These are phyloP conservation scores for Chytridiales sp. DNA, from an alignment of 371 early-diverging fungal genomes.

Conservation along the genomic window DNA sequence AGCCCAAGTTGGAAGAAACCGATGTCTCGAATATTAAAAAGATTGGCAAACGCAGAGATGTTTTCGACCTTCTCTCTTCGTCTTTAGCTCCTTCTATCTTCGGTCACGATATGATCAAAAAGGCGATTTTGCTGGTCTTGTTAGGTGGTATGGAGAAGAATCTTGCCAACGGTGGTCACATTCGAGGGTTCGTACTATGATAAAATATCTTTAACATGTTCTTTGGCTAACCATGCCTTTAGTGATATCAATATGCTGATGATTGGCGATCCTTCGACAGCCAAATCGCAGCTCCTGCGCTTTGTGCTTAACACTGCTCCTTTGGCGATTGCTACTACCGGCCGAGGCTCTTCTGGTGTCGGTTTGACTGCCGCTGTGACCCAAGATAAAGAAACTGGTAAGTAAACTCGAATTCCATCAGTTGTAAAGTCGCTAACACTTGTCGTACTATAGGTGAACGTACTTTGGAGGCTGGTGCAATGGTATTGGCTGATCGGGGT, in stretches of 20 bases:
- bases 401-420: neutral
- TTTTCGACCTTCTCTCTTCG: conserved; percentile 79
- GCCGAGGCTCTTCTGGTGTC: conserved; percentile 98
- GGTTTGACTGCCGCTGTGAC: conserved; percentile 99
- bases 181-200: conserved; percentile 75
- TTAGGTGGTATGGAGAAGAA: conserved; percentile 97
- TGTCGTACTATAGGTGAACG: conserved; percentile 90
- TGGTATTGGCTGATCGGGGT: conserved; percentile 99
- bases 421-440: conserved; percentile 43
- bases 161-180: conserved; percentile 89
- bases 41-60: conserved; percentile 65
- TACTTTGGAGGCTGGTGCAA: conserved; percentile 99
- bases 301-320: conserved; percentile 90
- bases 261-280: conserved; percentile 98
- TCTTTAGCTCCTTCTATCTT: conserved; percentile 74
- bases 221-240: conserved; percentile 31
- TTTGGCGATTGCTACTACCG: conserved; percentile 97
- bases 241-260: conserved; percentile 95
- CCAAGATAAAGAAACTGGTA: conserved; percentile 80
- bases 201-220: conserved; percentile 86
- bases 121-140: conserved; percentile 90
- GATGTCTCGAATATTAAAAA: conserved; percentile 84
- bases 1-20: conserved; percentile 60
- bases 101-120: conserved; percentile 96
- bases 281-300: conserved; percentile 98